Percentiles rank a stretch among this genome's conserved stretches.
Conservation (phyloP, 2,329 filamentous ascomycete species). For the Arachnomyces sp. region DNA sequence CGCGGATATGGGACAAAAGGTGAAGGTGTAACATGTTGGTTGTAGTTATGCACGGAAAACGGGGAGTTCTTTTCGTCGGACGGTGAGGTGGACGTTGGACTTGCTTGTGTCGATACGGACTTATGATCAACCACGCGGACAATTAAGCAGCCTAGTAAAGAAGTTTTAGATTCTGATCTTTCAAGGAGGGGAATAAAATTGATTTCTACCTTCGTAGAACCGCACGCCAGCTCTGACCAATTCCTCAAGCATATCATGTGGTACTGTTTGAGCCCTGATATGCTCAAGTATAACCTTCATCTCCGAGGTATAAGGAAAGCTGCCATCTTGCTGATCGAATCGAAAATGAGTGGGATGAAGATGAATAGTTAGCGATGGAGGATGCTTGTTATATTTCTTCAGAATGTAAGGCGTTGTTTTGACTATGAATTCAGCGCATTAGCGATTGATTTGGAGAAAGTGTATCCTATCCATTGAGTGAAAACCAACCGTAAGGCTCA, state of each 20-base stretch:
- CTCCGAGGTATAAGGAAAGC: conserved; percentile 84
- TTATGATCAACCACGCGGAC: conserved; percentile 90
- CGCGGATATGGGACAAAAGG: conserved; percentile 68
- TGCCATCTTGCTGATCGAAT: conserved; percentile 90
- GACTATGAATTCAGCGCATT: conserved; percentile 43
- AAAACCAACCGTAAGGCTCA: conserved; percentile 39
- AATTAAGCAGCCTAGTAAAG: conserved; percentile 64
- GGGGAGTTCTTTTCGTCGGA: conserved; percentile 56
- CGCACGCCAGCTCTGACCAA: conserved; percentile 63
- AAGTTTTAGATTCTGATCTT: conserved; percentile 4
- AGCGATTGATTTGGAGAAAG: conserved; percentile 7
- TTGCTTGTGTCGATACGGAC: conserved; percentile 53
- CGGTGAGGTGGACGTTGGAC: conserved; percentile 46
- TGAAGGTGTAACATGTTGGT: conserved; percentile 82
- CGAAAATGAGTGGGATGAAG: conserved; percentile 79
- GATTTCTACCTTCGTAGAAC: conserved; percentile 71
- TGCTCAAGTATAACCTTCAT: conserved; percentile 80
- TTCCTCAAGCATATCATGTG: conserved; percentile 79
- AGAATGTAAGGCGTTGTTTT: conserved; percentile 70
- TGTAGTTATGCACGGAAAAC: conserved; percentile 89
- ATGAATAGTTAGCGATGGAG: conserved; percentile 80
- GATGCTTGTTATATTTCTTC: conserved; percentile 64
- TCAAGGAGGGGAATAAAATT: conserved; percentile 1
- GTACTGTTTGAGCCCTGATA: conserved; percentile 66
- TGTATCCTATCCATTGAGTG: background rate